Conservation (phyloP, 257 asterid species). For the Plectranthus barbatus region DNA sequence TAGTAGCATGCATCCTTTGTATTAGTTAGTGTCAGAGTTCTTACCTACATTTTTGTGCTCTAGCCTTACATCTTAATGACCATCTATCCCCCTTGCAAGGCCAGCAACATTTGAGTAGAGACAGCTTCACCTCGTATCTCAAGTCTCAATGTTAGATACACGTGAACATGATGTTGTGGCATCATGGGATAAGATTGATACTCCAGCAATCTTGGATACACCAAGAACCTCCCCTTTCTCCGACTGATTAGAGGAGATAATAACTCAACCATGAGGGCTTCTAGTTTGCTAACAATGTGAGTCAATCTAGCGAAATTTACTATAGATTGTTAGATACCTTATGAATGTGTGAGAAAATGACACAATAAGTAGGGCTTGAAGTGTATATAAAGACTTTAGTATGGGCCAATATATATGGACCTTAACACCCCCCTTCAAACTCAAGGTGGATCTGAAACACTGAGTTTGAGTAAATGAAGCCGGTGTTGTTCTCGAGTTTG, state of each 20-base stretch:
- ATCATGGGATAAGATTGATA: slow-evolving; percentile 68
- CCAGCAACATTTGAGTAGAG: slow-evolving; percentile 58
- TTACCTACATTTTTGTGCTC: slow-evolving; percentile 73
- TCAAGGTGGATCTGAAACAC: too few species aligned
- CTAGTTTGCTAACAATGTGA: slow-evolving; percentile 55
- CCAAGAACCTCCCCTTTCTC: slow-evolving; percentile 76
- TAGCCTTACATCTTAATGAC: slow-evolving; percentile 46
- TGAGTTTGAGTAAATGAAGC: too few species aligned
- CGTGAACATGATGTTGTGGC: slow-evolving; percentile 67
- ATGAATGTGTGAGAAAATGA: too few species aligned
- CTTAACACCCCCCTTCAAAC: too few species aligned
- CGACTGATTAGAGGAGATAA: slow-evolving; percentile 66
- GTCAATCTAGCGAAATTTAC: slow-evolving; percentile 40
- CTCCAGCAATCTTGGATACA: slow-evolving; percentile 73
- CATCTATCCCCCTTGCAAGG: slow-evolving; percentile 65
- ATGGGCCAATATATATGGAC: too few species aligned
- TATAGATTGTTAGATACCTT: too few species aligned
- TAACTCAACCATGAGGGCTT: slow-evolving; percentile 85
- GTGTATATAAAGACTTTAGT: too few species aligned
- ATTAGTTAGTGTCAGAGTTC: too few species aligned
- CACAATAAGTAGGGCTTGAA: too few species aligned
- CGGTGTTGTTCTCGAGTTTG: too few species aligned
- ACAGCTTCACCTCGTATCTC: slow-evolving; percentile 57
- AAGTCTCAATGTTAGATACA: slow-evolving; percentile 51
- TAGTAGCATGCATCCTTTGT: slow-evolving; percentile 62